Percentiles rank a stretch among this genome's conserved stretches.
Conservation (phyloP, 78 protist genomes). For the Dictyostelium citrinum region DNA sequence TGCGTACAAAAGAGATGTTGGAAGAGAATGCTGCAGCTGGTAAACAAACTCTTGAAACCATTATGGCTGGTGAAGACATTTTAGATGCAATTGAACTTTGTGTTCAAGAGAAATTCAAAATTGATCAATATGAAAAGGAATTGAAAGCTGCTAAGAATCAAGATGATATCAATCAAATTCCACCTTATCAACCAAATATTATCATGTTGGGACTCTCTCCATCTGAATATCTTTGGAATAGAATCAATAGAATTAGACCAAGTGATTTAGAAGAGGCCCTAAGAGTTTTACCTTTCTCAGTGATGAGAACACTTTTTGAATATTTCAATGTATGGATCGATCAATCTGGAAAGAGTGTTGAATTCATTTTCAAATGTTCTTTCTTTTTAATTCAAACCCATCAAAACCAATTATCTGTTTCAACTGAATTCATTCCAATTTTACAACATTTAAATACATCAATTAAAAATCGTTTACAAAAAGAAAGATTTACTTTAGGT, state of each 20-base stretch:
- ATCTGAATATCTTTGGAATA: conserved; percentile 34
- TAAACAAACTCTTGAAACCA: conserved; percentile 62
- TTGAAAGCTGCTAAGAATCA: background rate
- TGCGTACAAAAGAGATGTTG: conserved; percentile 47
- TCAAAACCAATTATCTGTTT: conserved; percentile 54
- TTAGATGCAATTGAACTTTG: conserved; percentile 84
- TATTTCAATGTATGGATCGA: conserved; percentile 6
- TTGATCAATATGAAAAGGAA: conserved; percentile 13
- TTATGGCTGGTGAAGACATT: conserved; percentile 83
- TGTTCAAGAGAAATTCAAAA: conserved; percentile 13
- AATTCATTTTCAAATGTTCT: conserved; percentile 42
- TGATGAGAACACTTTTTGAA: background rate
- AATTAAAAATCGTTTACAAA: conserved; percentile 23
- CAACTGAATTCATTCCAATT: background rate
- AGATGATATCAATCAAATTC: background rate
- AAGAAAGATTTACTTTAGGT: conserved; percentile 29
- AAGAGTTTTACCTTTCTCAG: background rate
- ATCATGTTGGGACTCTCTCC: conserved; percentile 5
- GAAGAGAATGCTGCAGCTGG: conserved; percentile 64
- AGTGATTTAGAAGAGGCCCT: conserved; percentile 50
- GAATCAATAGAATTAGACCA: conserved; percentile 14
- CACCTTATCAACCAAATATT: conserved; percentile 8
- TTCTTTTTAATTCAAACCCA: conserved; percentile 67
- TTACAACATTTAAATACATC: conserved; percentile 2
- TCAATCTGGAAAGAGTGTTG: background rate